Conservation (phyloP, 1,139 yeast species). For the Meyerozyma sp. region DNA sequence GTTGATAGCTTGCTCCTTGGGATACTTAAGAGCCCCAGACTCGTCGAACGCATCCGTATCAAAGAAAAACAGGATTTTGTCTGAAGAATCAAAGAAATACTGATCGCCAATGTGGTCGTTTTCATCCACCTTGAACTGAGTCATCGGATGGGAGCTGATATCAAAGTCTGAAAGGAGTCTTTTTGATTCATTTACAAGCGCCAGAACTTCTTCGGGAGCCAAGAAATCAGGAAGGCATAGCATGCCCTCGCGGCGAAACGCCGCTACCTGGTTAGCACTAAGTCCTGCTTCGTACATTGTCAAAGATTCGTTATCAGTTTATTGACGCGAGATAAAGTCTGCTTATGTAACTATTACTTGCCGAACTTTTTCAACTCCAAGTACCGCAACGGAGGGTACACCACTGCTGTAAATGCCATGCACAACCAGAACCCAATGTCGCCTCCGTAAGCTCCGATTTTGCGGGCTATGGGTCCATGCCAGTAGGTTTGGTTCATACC, state of each 20-base stretch:
- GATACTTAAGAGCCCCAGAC: constrained; percentile 43
- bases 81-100: constrained; percentile 65
- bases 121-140: constrained; percentile 64
- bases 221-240: constrained; percentile 57
- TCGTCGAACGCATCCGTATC: constrained; percentile 66
- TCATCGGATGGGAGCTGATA: constrained; percentile 58
- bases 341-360: constrained; percentile 3
- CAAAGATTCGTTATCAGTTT: too few species aligned
- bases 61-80: constrained; percentile 65
- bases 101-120: constrained; percentile 68
- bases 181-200: constrained; percentile 39
- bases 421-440: constrained; percentile 11
- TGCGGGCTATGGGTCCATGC: constrained; percentile 23
- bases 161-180: constrained; percentile 46
- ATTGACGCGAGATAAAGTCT: background rate
- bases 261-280: constrained; percentile 36
- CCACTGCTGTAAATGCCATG: constrained; percentile 7
- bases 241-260: constrained; percentile 55
- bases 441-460: constrained; percentile 16
- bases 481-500: constrained; percentile 31
- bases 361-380: constrained; percentile 14
- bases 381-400: constrained; percentile 11
- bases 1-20: constrained; percentile 58
- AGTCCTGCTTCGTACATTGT: constrained; percentile 7
- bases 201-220: constrained; percentile 29